These are phyloP conservation scores for Hemileccinum impolitum DNA, from an alignment of 768 basidiomycete species.

Conservation along the genomic window DNA sequence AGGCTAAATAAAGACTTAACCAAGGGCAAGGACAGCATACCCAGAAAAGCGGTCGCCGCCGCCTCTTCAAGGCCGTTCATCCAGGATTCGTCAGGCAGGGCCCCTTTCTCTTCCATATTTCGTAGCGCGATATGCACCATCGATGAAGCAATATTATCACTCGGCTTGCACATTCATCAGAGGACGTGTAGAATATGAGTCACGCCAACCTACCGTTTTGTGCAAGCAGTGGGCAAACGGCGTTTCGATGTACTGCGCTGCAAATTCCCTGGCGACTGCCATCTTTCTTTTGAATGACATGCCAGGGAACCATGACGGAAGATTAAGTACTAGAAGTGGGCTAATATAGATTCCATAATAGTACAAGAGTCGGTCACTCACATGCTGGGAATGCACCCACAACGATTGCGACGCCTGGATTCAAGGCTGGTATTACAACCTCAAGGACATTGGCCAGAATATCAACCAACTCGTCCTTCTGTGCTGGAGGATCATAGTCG, in stretches of 20 bases:
- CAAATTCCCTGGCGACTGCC: constrained; percentile 1
- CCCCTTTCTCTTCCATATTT: not conserved
- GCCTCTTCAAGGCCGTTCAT: constrained; percentile 12
- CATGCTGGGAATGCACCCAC: constrained; percentile 15
- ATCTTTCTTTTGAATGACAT: constrained; percentile 17
- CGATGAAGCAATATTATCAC: not conserved
- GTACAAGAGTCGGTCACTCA: not conserved
- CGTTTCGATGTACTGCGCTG: constrained; percentile 14
- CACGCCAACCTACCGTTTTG: not conserved
- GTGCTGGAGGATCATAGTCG: too few relatives aligned
- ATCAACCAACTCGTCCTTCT: too few relatives aligned
- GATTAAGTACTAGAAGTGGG: constrained; percentile 5
- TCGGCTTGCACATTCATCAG: not conserved
- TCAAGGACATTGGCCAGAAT: not conserved
- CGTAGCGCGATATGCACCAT: constrained; percentile 15
- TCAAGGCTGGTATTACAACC: not conserved
- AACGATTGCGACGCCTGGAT: constrained; percentile 1
- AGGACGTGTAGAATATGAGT: not conserved
- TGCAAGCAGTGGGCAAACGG: constrained; percentile 28
- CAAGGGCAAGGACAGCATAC: not conserved
- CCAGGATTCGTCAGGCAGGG: not conserved
- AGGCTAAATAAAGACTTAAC: not conserved
- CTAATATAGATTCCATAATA: too few relatives aligned
- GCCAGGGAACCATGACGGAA: constrained; percentile 21
- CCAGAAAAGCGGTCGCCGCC: constrained; percentile 15